These are phyloP conservation scores for Pelargonium australe DNA, from an alignment of 441 rosid species.

Conservation along the genomic window DNA sequence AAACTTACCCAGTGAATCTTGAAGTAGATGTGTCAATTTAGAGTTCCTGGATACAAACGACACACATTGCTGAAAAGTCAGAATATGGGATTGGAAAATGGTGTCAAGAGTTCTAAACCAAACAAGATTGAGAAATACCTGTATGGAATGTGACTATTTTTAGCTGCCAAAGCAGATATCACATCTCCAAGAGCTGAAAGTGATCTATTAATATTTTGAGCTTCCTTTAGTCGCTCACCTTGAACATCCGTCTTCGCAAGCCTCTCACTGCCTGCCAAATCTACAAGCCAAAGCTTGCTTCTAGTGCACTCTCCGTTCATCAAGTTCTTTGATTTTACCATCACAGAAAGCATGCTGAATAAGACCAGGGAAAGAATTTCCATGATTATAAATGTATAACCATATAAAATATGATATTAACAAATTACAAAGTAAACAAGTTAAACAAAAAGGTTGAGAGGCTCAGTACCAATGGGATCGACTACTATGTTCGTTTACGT, in stretches of 20 bases:
- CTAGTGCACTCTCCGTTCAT: conserved; percentile 79
- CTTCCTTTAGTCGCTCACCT: conserved; percentile 87
- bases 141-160: conserved; percentile 82
- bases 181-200: conserved; percentile 96
- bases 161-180: conserved; percentile 81
- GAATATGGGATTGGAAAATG: conserved; percentile 2
- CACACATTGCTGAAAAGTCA: not conserved
- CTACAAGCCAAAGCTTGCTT: conserved; percentile 93
- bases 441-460: not conserved
- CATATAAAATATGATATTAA: not conserved
- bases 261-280: conserved; percentile 94
- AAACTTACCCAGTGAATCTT: conserved; percentile 73
- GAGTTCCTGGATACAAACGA: conserved; percentile 58
- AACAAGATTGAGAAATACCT: conserved; percentile 37
- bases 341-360: conserved; percentile 77
- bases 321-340: conserved; percentile 75
- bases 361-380: conserved; percentile 6
- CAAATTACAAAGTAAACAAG: not conserved
- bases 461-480: conserved; percentile 75
- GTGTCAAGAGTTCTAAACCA: not conserved
- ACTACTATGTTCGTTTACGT: conserved; percentile 89
- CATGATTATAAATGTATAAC: not conserved
- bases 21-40: conserved; percentile 92
- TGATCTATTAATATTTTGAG: conserved; percentile 83
- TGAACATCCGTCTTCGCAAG: conserved; percentile 85